Base-by-base conservation (phyloP, 306 rosid genomes). In the Trifolium fragiferum region DNA sequence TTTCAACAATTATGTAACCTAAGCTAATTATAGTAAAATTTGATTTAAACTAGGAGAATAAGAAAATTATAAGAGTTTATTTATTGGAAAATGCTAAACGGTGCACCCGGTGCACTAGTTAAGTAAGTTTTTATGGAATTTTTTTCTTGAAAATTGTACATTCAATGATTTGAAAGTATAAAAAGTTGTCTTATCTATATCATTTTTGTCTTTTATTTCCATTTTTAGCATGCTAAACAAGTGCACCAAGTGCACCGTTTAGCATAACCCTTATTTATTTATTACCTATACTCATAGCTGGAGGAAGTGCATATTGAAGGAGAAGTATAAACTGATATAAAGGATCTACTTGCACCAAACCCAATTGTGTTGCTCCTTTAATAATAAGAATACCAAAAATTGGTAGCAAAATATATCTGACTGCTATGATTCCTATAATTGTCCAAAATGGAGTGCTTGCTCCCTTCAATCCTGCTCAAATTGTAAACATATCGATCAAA, bases 241-340 rank as follows among this genome's bases (percentile, higher is more conserved):
- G n/a, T n/a, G n/a, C n/a, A n/a, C n/a, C n/a, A n/a, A n/a, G n/a
- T n/a, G n/a, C n/a, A n/a, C n/a, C n/a, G n/a, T n/a, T n/a, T n/a
- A n/a, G n/a, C n/a, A n/a, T n/a, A n/a, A n/a, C n/a, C n/a, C n/a
- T 13, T 13, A 27, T 25, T 7, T 20, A 50, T 55, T 54, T 14
- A 13, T 27, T 83, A 88, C 95, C 96, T 76, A 87, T 89, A 75
- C 25, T 60, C 97, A 93, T 89, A 32, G 98, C 97, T 11, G 98
- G 97, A 0, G 96, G 98, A 61, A 93, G 76, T 68, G 93, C 86
- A 82, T 82, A 93, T 70, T 89, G 97, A 70, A 93, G 88, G 3
- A 90, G 92, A 62, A 90, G 98, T 47, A 93, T 86, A 63, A 93
- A 90, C 76, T 83, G 87, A 69, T 90, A 90, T 41, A 93, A 84